Base-by-base conservation (phyloP, 345 rosid species). In the Rhizophora mangle region DNA sequence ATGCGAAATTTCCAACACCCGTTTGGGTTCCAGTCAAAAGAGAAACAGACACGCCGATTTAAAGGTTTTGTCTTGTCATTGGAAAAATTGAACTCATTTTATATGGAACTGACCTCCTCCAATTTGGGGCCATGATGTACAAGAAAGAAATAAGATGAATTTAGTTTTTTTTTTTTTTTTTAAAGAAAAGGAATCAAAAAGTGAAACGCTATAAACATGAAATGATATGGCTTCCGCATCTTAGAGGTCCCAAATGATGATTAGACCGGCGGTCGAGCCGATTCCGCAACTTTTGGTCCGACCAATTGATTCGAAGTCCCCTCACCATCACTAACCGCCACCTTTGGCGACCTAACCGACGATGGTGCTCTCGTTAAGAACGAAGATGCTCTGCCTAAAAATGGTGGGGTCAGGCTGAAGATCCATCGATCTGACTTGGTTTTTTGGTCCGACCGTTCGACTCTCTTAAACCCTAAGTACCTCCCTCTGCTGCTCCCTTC, bases 241-340 rank as follows among this genome's bases (percentile, higher is more conserved):
- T 11, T 31, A 15, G 1, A 51, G 36, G 24, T 2, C 37, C 29
- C 10, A 20, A 60, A 27, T 70, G 16, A 9, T 1, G 6, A 70
- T 65, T 81, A 91, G 51, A 87, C 92, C 74, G 91, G 96, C 0
- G 81, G 83, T 10, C 85, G 79, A 65, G 62, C 22, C n/a, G 85
- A 69, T 51, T 76, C 83, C 22, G 34, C 68, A 26, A 18, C 60
- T 52, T 69, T 67, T 19, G 71, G 63, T 76, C 81, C 80, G 29
- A 20, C 55, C 21, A 65, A 56, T 57, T 72, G 74, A 59, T 56
- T 69, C 16, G 89, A 78, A 56, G 55, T 36, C 26, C 79, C 84
- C 53, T 71, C 82, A 22, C 72, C 77, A 31, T 76, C 79, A 13
- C 72, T 76, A 5, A 83, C 75, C 22, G 82, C 81, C n/a, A 80